Base-by-base conservation (phyloP, 2,329 filamentous ascomycete genomes). In the Cordyceps farinosa region DNA sequence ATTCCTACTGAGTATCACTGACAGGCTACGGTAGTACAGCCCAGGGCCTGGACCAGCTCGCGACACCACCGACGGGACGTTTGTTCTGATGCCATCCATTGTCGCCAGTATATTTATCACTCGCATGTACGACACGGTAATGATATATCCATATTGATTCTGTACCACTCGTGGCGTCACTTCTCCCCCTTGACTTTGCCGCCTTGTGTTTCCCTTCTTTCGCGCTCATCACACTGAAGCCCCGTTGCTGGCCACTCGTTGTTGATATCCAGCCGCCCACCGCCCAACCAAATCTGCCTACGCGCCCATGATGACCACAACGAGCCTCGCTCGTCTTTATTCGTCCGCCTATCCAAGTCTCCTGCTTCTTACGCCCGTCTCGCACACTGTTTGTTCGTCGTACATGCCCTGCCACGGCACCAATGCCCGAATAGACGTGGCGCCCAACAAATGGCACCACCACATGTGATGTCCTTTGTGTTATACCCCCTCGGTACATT, bases 391-490 rank as follows among this genome's bases (percentile, higher is more conserved):
- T 40, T 11, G 40, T 58, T 22, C 5, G 40, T 57, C 9, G 54
- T 40, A 50, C 44, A 36, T 38, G 55, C 5, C 5, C 22, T 34
- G 44, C 32, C 55, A 38, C 44, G 32, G 55, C 30, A 57, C 17
- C 54, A 48, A 15, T 27, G 54, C 54, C 54, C 54, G 42, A 29
- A 47, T 57, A 57, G 29, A 48, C 30, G 42, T 57, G 55, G 34
- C 51, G 55, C 27, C 30, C 30, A 17, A 48, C 52, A 40, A 42
- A 42, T 40, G 22, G 52, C 44, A 29, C 52, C 52, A 55, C 36
- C 36, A 55, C 27, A 55, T 44, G 22, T 13, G 36, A 42, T 55
- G 52, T 55, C 8, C 52, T 40, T 17, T 54, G 51, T 54, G 29
- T 38, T 29, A 42, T 34, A 11, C 17, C 11, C 30, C 53, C 40